phyloP scores from a whole-genome alignment of 345 rosid species.

The Crucihimalaya himalaica region DNA sequence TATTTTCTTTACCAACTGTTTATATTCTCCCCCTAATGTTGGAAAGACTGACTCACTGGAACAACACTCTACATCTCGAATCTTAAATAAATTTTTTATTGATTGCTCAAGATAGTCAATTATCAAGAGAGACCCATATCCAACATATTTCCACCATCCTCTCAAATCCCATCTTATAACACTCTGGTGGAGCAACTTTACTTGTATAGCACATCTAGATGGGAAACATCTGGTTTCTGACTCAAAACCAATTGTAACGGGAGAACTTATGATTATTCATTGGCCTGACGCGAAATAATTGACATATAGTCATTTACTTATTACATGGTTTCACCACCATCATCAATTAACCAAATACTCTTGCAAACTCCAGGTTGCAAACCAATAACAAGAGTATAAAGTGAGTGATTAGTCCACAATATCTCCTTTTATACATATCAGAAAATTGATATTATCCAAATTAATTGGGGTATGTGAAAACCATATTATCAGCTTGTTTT shows the following conservation, averaged over 20 bases:
- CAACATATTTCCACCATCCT: too few relatives aligned
- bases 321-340: too few relatives aligned
- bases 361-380: too few relatives aligned
- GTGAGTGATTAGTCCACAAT: too few relatives aligned
- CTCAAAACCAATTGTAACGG: not conserved
- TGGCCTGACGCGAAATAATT: not conserved
- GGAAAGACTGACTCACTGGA: not conserved
- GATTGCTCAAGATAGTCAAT: too few relatives aligned
- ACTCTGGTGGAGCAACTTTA: not conserved
- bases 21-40: not conserved
- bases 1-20: not conserved
- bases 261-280: not conserved
- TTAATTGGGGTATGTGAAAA: too few relatives aligned
- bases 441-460: too few relatives aligned
- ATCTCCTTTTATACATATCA: too few relatives aligned
- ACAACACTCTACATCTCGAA: not conserved
- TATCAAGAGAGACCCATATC: not conserved
- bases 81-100: not conserved
- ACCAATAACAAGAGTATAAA: too few relatives aligned
- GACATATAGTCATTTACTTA: too few relatives aligned
- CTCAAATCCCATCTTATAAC: not conserved
- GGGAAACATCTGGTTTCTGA: not conserved
- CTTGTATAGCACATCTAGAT: not conserved
- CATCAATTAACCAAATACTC: too few relatives aligned
- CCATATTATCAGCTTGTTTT: too few relatives aligned